Evolutionary conservation across 139 green algal species (phyloP), one percentile per base, ranked within the genome.

Genomic region (Chlorella ohadii): DNA sequence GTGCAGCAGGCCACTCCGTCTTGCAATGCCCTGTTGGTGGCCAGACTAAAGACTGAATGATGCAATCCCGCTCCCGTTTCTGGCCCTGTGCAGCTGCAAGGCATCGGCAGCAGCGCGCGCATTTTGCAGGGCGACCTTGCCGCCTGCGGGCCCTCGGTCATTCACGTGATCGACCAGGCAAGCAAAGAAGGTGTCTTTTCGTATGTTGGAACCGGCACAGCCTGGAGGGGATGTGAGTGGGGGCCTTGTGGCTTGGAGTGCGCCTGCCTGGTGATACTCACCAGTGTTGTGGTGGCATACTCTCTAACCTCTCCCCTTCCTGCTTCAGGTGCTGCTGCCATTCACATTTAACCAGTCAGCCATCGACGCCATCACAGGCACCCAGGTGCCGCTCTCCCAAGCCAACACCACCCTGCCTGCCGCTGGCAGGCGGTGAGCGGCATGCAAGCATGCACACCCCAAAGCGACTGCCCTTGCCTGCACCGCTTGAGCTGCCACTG

Each of bases 301-400:
- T n/a, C n/a, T n/a, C n/a, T n/a, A n/a, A 34, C 70, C 20, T 13
- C 27, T 51, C 7, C 70, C 70, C 65, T 71, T 12, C 31, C 36
- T 71, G 1, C 19, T 57, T 20, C 68, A 83, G 47, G 82, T 90
- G n/a, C 51, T 90, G 34, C 82, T 90, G 41, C 87, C 87, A 47
- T 90, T 90, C 68, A 72, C 31, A 3, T 90, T 90, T 41, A 55
- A 90, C 68, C 70, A 89, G 36, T 63, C n/a, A 16, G 75, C 86
- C 72, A 57, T 83, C 0, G 86, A 90, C 73, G 86, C 86, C 7
- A 79, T 90, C n/a, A 55, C 33, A 4, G 86, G 33, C 31, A 90
- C 82, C 3, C 63, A 78, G 38, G 82, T 82, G 20, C 56, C 51
- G 25, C 51, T 33, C 27, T 31, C 71, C 31, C n/a, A 20, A 27